Evolutionary conservation across 2,329 filamentous ascomycete genomes (phyloP), one percentile per base, ranked within the genome.

Genomic region (Colletotrichum sp.): DNA sequence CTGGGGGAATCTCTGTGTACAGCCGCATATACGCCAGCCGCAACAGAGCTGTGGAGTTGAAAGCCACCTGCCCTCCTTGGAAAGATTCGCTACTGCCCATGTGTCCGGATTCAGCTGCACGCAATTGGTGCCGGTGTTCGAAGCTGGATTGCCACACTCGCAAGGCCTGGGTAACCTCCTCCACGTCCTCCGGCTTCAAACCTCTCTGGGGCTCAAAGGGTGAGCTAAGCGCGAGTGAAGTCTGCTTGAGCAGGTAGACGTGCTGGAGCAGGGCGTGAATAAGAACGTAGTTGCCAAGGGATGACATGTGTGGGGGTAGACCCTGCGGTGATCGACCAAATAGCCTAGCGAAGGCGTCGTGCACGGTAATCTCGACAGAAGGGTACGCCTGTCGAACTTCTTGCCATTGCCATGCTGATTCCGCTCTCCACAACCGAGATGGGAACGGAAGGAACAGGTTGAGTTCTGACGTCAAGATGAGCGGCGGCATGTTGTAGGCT

Each of bases 231-330:
- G 87, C 86, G 65, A 92, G 88, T 0, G 89, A 90, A 0, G 91
- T 91, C 79, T 93, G 91, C 79, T 93, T 93, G 27, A 94, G 82
- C 48, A 94, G 86, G 81, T 93, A 95, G 19, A 95, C 92, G 77
- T 94, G 93, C 79, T 95, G 93, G 13, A 95, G 89, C 28, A 95
- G 82, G 5, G 93, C 93, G 79, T 95, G 93, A 5, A 95, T 93
- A 39, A 95, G 86, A 9, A 94, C 90, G 78, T 95, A 94, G 79
- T 93, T 93, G 1, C 93, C 93, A 8, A 94, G 83, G 0, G 91
- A 91, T 0, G 90, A 91, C 72, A 91, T 85, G 60, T 88, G 87
- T 1, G 86, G 83, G 1, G 88, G 87, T 1, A 89, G 85, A 0
- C 85, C 86, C 76, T 90, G 87, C 2, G 86, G 84, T 5, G 86